Evolutionary conservation across 768 basidiomycete species (phyloP), one percentile per base, ranked within the genome.

Genomic region (Pleurotus tuoliensis): DNA sequence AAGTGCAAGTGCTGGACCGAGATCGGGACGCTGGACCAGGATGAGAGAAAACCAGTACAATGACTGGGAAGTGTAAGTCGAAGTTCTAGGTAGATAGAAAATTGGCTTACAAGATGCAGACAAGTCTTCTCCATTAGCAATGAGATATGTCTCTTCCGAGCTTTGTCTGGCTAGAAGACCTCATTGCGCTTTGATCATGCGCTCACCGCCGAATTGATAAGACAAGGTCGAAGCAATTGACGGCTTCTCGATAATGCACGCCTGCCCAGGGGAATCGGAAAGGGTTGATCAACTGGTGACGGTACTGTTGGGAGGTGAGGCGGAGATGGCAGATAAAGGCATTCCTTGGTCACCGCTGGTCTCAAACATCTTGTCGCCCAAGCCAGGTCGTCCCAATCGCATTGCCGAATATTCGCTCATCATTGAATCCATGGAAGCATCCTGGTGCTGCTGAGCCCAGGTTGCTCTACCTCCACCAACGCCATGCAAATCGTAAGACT

Each of bases 321-420:
- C 86, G 0, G 85, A 80, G 58, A 91, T 89, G 0, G 87, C 73
- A 0, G 76, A 66, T 24, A 91, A 74, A 0, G 86, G 81, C 58
- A 79, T 75, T 1, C 77, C 80, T 47, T 75, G 77, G 37, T 82
- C 82, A 5, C 62, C 67, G 16, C 64, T 66, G 11, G 76, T 83
- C 38, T 88, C 84, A 59, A 93, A 88, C 91, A 93, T 93, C 78
- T 92, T 93, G 68, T 93, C 91, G 1, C 91, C 90, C 3, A 92
- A 66, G 2, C 85, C 88, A 1, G 91, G 91, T 8, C 90, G 80
- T 1, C 78, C 83, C 0, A 88, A 68, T n/a, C 79, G 73, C 61
- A 74, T 68, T 3, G 70, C 75, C 8, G 87, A 84, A 59, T 80
- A 81, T 46, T 88, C 84, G 61, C 87, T 91, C 64, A 77, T 68